Evolutionary conservation across 306 rosid species (phyloP).

Genomic region (Citrullus amarus): DNA sequence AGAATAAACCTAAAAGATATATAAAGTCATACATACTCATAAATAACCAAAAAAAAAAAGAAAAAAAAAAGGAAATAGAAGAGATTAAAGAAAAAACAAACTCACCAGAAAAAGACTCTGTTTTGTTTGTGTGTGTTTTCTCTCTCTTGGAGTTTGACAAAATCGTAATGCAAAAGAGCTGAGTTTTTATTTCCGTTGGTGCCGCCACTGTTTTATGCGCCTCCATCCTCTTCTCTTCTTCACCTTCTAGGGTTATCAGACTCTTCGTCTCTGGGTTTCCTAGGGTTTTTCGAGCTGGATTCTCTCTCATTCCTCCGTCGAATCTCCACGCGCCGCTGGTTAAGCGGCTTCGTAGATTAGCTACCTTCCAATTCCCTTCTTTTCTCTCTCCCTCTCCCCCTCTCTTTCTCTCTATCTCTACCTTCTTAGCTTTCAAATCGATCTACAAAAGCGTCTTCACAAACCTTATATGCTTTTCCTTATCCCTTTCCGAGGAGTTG

Average conservation of each 20-base stretch:
- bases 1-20: too few relatives aligned
- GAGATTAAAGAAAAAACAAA: neutral
- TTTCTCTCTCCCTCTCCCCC: neutral
- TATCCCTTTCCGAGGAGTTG: neutral
- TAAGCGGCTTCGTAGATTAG: conserved; percentile 74
- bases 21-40: too few relatives aligned
- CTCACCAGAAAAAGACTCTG: conserved; percentile 7
- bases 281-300: conserved; percentile 46
- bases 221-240: conserved; percentile 26
- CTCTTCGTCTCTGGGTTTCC: neutral
- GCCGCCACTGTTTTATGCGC: conserved; percentile 58
- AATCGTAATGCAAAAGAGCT: conserved; percentile 16
- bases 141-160: conserved; percentile 14
- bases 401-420: neutral
- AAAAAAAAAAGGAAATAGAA: neutral
- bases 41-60: too few relatives aligned
- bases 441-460: neutral
- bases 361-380: neutral
- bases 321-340: conserved; percentile 76
- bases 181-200: conserved; percentile 15
- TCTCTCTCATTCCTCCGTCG: conserved; percentile 37
- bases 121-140: neutral
- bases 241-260: conserved; percentile 34
- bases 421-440: neutral
- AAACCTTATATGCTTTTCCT: neutral